Evolutionary conservation across 2,329 filamentous ascomycete species (phyloP).

Genomic region (Hypoxylon sp.): DNA sequence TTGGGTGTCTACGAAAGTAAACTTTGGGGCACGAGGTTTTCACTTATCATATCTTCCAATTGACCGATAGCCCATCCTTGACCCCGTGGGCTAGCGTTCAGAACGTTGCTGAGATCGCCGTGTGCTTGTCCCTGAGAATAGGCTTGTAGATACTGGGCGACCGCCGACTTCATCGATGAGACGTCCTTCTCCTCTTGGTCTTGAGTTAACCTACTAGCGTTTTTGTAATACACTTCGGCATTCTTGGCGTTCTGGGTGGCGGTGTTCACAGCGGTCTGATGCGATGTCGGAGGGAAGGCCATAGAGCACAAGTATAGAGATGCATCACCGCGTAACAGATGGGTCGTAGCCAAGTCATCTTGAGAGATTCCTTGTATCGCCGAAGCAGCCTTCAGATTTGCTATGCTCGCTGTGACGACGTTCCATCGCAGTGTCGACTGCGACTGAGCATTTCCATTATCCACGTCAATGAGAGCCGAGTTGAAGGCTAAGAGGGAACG

Average conservation of each 20-base stretch:
- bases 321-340: constrained; percentile 51
- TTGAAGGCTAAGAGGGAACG: constrained; percentile 51
- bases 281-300: constrained; percentile 46
- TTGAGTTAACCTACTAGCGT: constrained; percentile 49
- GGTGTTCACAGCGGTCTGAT: constrained; percentile 45
- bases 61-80: constrained; percentile 45
- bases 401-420: constrained; percentile 46
- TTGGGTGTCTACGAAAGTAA: constrained; percentile 32
- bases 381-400: constrained; percentile 45
- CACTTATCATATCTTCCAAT: constrained; percentile 47
- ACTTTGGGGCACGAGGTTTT: constrained; percentile 38
- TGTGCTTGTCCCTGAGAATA: constrained; percentile 30
- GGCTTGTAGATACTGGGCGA: constrained; percentile 40
- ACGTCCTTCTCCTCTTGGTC: constrained; percentile 42
- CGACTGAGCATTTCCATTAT: constrained; percentile 35
- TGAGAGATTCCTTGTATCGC: constrained; percentile 40
- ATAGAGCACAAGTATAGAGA: constrained; percentile 50
- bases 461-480: constrained; percentile 45
- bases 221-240: constrained; percentile 54
- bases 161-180: constrained; percentile 35
- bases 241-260: constrained; percentile 49
- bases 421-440: constrained; percentile 50
- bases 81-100: constrained; percentile 35
- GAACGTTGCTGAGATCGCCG: constrained; percentile 27
- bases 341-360: constrained; percentile 49